These are phyloP conservation scores for Kwoniella shandongensis DNA, from an alignment of 768 basidiomycete genomes.

Conservation along the genomic window DNA sequence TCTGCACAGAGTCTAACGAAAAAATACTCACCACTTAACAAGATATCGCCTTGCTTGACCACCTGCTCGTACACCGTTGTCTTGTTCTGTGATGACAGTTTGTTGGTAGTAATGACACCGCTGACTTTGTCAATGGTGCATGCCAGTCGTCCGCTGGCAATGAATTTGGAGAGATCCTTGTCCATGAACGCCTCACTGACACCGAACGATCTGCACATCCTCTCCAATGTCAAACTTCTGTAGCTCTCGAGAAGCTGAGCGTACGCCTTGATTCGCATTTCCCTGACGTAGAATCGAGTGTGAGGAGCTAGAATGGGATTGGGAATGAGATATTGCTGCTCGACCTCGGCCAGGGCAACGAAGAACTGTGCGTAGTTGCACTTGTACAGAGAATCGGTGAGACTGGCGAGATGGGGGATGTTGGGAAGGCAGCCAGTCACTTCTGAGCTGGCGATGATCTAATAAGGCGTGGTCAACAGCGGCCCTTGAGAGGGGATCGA, in stretches of 20 bases:
- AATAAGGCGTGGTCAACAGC: not conserved
- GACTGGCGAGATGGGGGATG: slow-evolving; percentile 75
- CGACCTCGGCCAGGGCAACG: slow-evolving; percentile 80
- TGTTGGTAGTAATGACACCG: slow-evolving; percentile 87
- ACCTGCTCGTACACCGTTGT: slow-evolving; percentile 87
- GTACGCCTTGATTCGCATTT: slow-evolving; percentile 95
- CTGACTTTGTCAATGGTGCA: slow-evolving; percentile 93
- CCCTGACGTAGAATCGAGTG: slow-evolving; percentile 83
- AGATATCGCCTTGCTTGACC: slow-evolving; percentile 85
- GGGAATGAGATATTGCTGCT: slow-evolving; percentile 81
- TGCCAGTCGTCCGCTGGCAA: slow-evolving; percentile 78
- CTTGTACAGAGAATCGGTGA: slow-evolving; percentile 83
- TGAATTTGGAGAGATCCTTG: slow-evolving; percentile 88
- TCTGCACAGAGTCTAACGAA: no score
- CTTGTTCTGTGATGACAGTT: slow-evolving; percentile 61
- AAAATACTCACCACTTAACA: slow-evolving; percentile 71
- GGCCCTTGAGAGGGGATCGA: not conserved
- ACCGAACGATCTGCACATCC: slow-evolving; percentile 81
- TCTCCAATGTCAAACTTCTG: slow-evolving; percentile 81
- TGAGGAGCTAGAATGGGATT: slow-evolving; percentile 83
- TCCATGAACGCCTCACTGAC: slow-evolving; percentile 86
- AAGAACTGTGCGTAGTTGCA: slow-evolving; percentile 96
- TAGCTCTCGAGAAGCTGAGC: slow-evolving; percentile 88
- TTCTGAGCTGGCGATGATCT: slow-evolving; percentile 85
- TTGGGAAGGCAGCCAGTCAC: slow-evolving; percentile 81